These are phyloP conservation scores for Fusarium anguioides DNA, from an alignment of 2,329 filamentous ascomycete species.

Conservation along the genomic window DNA sequence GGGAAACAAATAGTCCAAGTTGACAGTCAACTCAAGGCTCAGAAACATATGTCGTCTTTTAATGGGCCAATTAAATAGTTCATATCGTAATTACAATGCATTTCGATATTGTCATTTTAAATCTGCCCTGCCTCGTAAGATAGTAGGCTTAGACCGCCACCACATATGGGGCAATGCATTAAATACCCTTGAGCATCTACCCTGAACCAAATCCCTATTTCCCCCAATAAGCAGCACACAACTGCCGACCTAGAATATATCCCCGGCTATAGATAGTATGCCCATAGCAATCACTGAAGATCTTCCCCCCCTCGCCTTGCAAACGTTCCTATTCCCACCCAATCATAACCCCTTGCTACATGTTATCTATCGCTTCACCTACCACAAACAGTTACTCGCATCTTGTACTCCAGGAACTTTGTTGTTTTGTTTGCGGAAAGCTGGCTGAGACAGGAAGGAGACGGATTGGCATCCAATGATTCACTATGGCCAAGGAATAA, in stretches of 20 bases:
- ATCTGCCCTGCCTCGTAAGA: not conserved
- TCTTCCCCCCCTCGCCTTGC: conserved; percentile 6
- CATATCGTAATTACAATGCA: too few species aligned
- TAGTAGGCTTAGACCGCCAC: not conserved
- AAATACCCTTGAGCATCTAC: not conserved
- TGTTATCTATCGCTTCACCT: conserved; percentile 33
- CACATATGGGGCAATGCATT: too few species aligned
- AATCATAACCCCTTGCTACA: conserved; percentile 16
- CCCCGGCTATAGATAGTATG: not conserved
- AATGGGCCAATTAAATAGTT: too few species aligned
- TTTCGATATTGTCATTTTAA: not conserved
- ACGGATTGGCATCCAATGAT: conserved; percentile 2
- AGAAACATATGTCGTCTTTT: too few species aligned
- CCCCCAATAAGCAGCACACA: conserved; percentile 7
- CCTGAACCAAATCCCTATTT: conserved; percentile 9
- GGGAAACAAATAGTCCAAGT: not conserved
- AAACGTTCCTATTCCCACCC: conserved; percentile 25
- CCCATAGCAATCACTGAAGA: conserved; percentile 3
- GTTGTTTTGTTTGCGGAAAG: conserved; percentile 11
- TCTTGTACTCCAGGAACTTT: conserved; percentile 10
- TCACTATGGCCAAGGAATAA: not conserved
- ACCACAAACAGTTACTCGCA: conserved; percentile 24
- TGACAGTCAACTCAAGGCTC: not conserved
- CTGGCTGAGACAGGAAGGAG: conserved; percentile 38
- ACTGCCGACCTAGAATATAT: not conserved